Evolutionary conservation across 768 basidiomycete species (phyloP), one percentile per base, ranked within the genome.

Genomic region (Cystofilobasidium bisporidii): DNA sequence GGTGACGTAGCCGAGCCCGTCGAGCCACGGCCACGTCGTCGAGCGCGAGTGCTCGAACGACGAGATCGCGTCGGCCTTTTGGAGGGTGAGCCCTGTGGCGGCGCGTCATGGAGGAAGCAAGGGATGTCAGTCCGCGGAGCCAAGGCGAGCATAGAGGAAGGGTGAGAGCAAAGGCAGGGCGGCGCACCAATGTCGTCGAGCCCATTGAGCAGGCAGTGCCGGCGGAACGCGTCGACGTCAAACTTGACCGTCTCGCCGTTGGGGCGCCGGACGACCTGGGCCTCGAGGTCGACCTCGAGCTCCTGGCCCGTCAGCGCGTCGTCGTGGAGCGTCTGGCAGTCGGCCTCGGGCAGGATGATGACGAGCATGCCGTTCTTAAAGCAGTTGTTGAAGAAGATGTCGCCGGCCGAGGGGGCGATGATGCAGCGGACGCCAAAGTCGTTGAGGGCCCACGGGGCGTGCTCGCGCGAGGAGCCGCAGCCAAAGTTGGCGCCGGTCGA

Each of bases 291-390:
- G 62, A 94, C 85, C 74, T 88, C 87, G 63, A 94, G 76, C 73
- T 89, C 85, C 40, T 85, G 75, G 14, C 87, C 87, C 11, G 83
- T 83, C 75, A 84, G 82, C 3, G 89, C 89, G 74, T 94, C 91
- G 71, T 82, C 80, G 61, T 85, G 85, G 57, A 94, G 80, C n/a
- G 80, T 81, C 64, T 80, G 81, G 76, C 90, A 89, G 65, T 87
- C 82, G 41, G 82, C 83, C 67, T 83, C 81, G n/a, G 89, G 79
- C 18, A 93, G 79, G 11, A 80, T 77, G 64, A 92, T 79, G 36
- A 89, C 88, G 55, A 93, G 82, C 87, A 91, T 90, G 58, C 91
- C 91, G 76, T 94, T 93, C 77, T 92, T 90, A 87, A 91, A 89
- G 67, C 87, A 81, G 75, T 91, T 92, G 70, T 70, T 60, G 68